Percentiles rank a stretch among this genome's conserved stretches.
Conservation (phyloP, 1,284 basidiomycete species). For the Sparassis latifolia region DNA sequence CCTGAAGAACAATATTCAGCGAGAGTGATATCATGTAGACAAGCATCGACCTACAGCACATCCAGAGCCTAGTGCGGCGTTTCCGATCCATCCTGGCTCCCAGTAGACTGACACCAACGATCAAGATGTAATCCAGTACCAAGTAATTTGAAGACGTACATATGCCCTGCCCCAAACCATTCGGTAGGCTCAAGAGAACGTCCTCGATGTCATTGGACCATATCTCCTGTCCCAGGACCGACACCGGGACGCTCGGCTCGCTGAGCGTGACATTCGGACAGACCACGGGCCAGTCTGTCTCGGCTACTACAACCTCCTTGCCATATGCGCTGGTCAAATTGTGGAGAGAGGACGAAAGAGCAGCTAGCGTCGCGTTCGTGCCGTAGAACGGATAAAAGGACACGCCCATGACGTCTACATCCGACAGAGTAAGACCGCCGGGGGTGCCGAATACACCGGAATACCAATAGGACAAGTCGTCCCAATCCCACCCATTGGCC, state of each 20-base stretch:
- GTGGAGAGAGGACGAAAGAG: constrained; percentile 44
- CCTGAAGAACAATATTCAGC: constrained; percentile 13
- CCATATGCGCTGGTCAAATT: constrained; percentile 40
- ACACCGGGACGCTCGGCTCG: constrained; percentile 42
- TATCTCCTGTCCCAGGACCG: constrained; percentile 44
- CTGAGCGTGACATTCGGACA: constrained; percentile 44
- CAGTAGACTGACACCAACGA: constrained; percentile 40
- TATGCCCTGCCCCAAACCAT: constrained; percentile 37
- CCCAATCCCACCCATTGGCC: constrained; percentile 56
- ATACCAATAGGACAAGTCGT: constrained; percentile 43
- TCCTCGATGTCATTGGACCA: constrained; percentile 48
- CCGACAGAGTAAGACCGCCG: constrained; percentile 41
- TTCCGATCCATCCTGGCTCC: constrained; percentile 62
- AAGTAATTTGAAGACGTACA: constrained; percentile 14
- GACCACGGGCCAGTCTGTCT: constrained; percentile 56
- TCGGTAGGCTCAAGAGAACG: constrained; percentile 39
- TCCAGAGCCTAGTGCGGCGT: constrained; percentile 45
- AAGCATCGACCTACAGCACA: constrained; percentile 40
- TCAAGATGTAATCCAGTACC: background rate
- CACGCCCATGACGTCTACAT: constrained; percentile 57
- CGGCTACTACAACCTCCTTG: constrained; percentile 56
- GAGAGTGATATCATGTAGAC: background rate
- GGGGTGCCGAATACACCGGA: constrained; percentile 45
- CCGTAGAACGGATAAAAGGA: constrained; percentile 64
- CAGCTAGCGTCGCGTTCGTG: constrained; percentile 45